Conservation (phyloP, 495 filamentous ascomycete genomes). For the Trichoderma erinaceum region DNA sequence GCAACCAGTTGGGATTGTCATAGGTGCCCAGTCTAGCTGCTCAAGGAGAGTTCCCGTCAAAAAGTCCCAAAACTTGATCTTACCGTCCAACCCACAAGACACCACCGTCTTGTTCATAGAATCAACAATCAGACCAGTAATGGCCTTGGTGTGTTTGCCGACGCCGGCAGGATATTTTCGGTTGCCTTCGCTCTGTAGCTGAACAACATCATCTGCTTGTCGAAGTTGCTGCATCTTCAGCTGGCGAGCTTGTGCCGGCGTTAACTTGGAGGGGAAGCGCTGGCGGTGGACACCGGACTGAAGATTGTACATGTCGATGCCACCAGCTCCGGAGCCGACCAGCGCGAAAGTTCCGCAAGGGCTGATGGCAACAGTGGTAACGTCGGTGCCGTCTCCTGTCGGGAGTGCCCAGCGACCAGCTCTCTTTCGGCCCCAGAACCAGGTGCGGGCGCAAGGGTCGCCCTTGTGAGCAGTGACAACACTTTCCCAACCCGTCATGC, state of each 20-base stretch:
- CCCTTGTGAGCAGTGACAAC: conserved; percentile 88
- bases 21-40: conserved; percentile 79
- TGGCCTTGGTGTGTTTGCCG: conserved; percentile 69
- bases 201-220: conserved; percentile 41
- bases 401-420: conserved; percentile 90
- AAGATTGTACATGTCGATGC: conserved; percentile 90
- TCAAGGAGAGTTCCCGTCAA: conserved; percentile 66
- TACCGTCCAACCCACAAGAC: conserved; percentile 86
- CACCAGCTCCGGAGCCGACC: conserved; percentile 76
- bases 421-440: conserved; percentile 94
- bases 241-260: conserved; percentile 57
- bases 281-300: conserved; percentile 86
- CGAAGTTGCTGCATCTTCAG: conserved; percentile 50
- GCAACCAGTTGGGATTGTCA: conserved; percentile 68
- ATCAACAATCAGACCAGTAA: conserved; percentile 82
- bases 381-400: conserved; percentile 75
- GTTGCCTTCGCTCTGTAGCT: conserved; percentile 36
- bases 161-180: conserved; percentile 39
- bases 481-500: conserved; percentile 89
- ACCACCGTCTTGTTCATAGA: conserved; percentile 74
- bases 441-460: conserved; percentile 80
- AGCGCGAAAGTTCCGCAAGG: conserved; percentile 90
- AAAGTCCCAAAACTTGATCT: conserved; percentile 97
- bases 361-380: conserved; percentile 81
- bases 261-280: conserved; percentile 68